These are phyloP conservation scores for Schizosaccharomyces octosporus DNA, from an alignment of 805 yeast genomes.

Conservation along the genomic window DNA sequence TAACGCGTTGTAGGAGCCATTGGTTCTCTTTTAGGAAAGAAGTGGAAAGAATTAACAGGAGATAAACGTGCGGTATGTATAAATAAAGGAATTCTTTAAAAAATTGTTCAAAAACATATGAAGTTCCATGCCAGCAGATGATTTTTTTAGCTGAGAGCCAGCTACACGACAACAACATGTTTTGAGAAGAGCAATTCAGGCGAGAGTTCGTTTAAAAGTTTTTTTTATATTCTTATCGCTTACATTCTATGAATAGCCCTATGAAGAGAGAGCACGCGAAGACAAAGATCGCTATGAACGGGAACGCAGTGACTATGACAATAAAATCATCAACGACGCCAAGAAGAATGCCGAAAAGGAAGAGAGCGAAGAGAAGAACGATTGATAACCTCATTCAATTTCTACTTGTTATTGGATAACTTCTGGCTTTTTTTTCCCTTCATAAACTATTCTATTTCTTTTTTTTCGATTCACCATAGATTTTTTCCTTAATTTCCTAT, in stretches of 20 bases:
- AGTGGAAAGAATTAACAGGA: conserved; percentile 73
- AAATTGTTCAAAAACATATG: neutral
- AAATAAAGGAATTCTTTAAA: neutral
- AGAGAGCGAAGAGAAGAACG: neutral
- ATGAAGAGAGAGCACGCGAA: conserved; percentile 76
- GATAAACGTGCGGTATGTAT: conserved; percentile 57
- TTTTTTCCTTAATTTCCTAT: no score
- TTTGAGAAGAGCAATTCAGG: neutral
- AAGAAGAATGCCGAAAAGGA: conserved; percentile 5
- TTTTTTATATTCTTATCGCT: neutral
- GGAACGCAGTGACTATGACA: conserved; percentile 67
- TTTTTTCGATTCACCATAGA: no score
- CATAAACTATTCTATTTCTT: no score
- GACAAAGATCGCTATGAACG: conserved; percentile 96
- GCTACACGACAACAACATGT: neutral
- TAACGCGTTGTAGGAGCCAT: conserved; percentile 29
- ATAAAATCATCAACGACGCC: conserved; percentile 19
- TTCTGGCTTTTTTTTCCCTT: no score
- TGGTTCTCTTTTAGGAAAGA: conserved; percentile 84
- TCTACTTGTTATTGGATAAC: no score
- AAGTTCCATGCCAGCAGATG: neutral
- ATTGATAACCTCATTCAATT: no score
- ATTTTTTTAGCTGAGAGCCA: neutral
- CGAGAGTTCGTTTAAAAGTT: neutral
- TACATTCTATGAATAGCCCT: neutral